A percentile compares a stretch with the other conserved stretches of the same genome.
Evolutionary conservation across 2,329 filamentous ascomycete genomes (phyloP).

Genomic region (Teratosphaeria viscida): DNA sequence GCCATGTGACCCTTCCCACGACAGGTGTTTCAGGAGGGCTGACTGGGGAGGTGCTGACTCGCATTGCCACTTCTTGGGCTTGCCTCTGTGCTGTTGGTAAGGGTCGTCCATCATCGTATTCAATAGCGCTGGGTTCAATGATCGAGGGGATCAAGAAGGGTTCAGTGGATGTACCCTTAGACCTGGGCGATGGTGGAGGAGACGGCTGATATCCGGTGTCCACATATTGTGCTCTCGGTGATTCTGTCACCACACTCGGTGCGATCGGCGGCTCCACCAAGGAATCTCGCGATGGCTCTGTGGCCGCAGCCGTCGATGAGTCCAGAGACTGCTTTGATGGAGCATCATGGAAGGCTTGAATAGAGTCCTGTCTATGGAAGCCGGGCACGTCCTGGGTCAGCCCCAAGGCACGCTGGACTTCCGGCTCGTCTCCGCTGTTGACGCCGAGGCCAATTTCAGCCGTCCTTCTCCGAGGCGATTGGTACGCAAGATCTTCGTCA

Average conservation of each 20-base stretch:
- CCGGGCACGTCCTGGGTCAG: conserved; percentile 13
- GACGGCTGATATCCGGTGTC: conserved; percentile 76
- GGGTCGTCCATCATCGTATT: neutral
- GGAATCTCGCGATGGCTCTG: neutral
- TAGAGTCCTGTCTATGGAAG: neutral
- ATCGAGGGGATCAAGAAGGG: conserved; percentile 8
- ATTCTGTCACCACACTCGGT: neutral
- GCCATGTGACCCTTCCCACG: conserved; percentile 20
- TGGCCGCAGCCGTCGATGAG: neutral
- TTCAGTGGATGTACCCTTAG: conserved; percentile 11
- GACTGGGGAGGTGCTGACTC: conserved; percentile 32
- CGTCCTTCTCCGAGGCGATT: conserved; percentile 27
- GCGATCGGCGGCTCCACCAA: neutral
- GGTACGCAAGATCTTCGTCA: conserved; percentile 47
- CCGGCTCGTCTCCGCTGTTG: conserved; percentile 27
- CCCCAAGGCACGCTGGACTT: conserved; percentile 37
- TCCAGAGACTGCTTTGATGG: conserved; percentile 1
- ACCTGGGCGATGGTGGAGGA: conserved; percentile 63
- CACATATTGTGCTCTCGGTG: conserved; percentile 45
- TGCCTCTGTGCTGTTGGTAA: neutral
- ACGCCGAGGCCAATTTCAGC: conserved; percentile 33
- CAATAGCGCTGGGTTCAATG: conserved; percentile 7
- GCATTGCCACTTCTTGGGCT: conserved; percentile 3
- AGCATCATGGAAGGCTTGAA: neutral
- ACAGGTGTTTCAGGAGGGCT: conserved; percentile 58